Conservation (phyloP, 805 yeast species). For the Lipomyces orientalis region DNA sequence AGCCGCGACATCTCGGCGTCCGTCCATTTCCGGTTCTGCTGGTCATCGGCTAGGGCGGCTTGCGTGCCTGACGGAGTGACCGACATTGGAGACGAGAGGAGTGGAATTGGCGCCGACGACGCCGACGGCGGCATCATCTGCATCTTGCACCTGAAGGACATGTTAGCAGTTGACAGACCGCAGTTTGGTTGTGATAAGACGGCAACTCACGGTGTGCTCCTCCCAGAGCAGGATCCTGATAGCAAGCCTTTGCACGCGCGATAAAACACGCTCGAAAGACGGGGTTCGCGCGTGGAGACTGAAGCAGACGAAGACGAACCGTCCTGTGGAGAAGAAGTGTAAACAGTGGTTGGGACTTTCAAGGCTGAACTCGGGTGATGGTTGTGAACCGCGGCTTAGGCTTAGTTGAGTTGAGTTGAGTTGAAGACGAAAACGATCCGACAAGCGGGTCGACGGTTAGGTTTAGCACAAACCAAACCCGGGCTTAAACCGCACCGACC, state of each 20-base stretch:
- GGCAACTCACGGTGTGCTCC: not conserved
- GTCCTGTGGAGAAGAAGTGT: not conserved
- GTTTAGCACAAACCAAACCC: not conserved
- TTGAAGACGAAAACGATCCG: not conserved
- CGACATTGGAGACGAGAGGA: not conserved
- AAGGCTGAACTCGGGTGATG: not conserved
- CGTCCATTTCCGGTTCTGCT: constrained; percentile 32
- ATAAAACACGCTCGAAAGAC: not conserved
- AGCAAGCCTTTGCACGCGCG: not conserved
- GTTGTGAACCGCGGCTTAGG: not conserved
- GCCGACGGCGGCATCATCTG: not conserved
- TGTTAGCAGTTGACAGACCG: not conserved
- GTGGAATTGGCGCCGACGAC: constrained; percentile 3
- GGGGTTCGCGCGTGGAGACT: not conserved
- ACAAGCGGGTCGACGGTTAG: not conserved
- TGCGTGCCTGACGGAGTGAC: not conserved
- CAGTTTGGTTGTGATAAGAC: not conserved
- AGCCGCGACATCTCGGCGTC: constrained; percentile 32
- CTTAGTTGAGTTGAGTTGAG: not conserved
- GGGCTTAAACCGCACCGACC: not conserved
- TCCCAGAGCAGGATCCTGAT: not conserved
- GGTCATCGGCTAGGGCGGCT: constrained; percentile 19
- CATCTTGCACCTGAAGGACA: not conserved
- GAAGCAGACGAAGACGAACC: not conserved
- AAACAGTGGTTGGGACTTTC: not conserved